Conservation (phyloP, 495 filamentous ascomycete genomes). For the Trichocladium antarcticum region DNA sequence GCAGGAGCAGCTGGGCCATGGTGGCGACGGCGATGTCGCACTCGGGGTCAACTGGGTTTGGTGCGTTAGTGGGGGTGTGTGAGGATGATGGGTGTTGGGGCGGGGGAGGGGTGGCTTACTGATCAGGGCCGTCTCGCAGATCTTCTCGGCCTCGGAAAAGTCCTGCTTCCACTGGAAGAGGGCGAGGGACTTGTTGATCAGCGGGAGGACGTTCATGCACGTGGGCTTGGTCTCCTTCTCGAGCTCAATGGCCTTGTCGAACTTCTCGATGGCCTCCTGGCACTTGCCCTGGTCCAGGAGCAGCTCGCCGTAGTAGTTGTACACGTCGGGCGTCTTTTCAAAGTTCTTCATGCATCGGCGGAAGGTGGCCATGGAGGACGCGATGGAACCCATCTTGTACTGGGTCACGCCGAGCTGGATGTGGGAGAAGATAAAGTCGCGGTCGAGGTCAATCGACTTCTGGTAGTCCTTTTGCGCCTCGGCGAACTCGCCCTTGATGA, state of each 20-base stretch:
- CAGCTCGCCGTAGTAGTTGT: slow-evolving; percentile 99
- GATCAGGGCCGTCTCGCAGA: slow-evolving; percentile 94
- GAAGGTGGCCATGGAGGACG: slow-evolving; percentile 97
- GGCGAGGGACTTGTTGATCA: slow-evolving; percentile 97
- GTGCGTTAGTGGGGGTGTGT: slow-evolving; percentile 23
- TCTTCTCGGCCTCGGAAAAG: slow-evolving; percentile 83
- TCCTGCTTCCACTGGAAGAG: slow-evolving; percentile 98
- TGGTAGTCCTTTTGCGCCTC: slow-evolving; percentile 97
- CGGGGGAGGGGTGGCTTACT: slow-evolving; percentile 49
- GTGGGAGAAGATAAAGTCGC: slow-evolving; percentile 95
- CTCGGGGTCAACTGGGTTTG: slow-evolving; percentile 77
- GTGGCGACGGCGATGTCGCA: slow-evolving; percentile 98
- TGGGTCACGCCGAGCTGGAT: slow-evolving; percentile 99
- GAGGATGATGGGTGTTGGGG: neutral
- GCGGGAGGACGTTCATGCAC: slow-evolving; percentile 90
- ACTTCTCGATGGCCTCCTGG: slow-evolving; percentile 93
- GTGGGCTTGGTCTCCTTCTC: slow-evolving; percentile 87
- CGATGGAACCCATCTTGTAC: slow-evolving; percentile 99
- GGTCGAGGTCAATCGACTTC: slow-evolving; percentile 94
- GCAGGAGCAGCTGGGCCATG: slow-evolving; percentile 96
- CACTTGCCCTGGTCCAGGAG: slow-evolving; percentile 93
- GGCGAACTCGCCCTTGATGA: slow-evolving; percentile 87
- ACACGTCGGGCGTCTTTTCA: slow-evolving; percentile 89
- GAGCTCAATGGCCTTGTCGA: slow-evolving; percentile 95
- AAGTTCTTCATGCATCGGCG: slow-evolving; percentile 97